phyloP scores from a whole-genome alignment of 139 green algal genomes.

The Coelastrella sp. region DNA sequence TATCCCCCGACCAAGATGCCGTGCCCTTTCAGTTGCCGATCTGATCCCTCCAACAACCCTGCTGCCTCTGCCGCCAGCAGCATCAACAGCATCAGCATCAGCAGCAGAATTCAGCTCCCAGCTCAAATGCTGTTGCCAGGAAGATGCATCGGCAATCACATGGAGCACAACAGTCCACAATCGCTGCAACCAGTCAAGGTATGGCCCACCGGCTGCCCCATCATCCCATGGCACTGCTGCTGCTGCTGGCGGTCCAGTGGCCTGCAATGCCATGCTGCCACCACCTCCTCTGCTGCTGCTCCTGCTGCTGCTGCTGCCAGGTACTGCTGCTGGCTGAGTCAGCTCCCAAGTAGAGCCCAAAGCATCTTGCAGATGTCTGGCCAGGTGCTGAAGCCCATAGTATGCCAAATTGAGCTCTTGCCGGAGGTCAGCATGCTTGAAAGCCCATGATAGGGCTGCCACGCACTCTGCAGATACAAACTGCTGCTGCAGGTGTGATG shows the following conservation, averaged over 20 bases:
- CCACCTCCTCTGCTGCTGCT: neutral
- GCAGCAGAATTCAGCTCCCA: neutral
- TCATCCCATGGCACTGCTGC: conserved; percentile 47
- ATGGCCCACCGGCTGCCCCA: conserved; percentile 46
- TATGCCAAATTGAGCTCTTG: conserved; percentile 21
- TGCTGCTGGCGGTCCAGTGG: neutral
- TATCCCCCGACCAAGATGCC: neutral
- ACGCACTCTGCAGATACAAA: conserved; percentile 53
- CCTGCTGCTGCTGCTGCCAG: neutral
- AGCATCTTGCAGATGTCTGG: conserved; percentile 14
- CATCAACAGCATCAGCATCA: neutral
- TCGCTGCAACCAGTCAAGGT: conserved; percentile 46
- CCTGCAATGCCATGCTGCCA: neutral
- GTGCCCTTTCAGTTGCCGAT: conserved; percentile 9
- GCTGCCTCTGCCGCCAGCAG: neutral
- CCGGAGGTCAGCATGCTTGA: conserved; percentile 19
- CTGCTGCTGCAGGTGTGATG: conserved; percentile 6
- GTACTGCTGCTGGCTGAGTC: neutral
- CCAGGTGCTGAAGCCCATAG: conserved; percentile 33
- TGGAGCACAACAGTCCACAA: conserved; percentile 49
- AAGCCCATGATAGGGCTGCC: conserved; percentile 8
- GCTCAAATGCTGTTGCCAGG: conserved; percentile 29
- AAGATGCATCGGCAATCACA: conserved; percentile 35
- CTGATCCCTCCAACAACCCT: neutral
- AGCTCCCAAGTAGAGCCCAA: conserved; percentile 20